Evolutionary conservation across 306 rosid genomes (phyloP), one percentile per base, ranked within the genome.

Genomic region (Argentina anserina): DNA sequence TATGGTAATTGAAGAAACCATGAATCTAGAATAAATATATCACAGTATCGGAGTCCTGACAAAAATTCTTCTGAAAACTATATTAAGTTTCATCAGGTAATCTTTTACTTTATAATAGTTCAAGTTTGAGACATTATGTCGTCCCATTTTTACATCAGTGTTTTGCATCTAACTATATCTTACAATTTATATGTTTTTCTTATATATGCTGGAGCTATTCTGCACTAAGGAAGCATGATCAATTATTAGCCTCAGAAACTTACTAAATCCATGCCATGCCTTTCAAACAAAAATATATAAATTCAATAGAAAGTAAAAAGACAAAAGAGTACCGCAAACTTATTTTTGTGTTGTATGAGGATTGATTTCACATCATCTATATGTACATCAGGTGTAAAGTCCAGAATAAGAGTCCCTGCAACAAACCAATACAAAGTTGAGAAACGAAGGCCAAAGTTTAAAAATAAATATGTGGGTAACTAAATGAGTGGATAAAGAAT

Each of bases 341-440:
- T 84, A 58, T 61, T 76, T 85, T 93, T 93, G 85, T 93, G 97
- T 52, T 61, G 80, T 65, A 76, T 78, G 74, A 93, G 90, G 65
- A 86, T 73, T 62, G 92, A 83, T 80, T 87, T 87, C 76, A 89
- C 80, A 75, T 77, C 83, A 41, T 84, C 94, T n/a, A 83, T 75
- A 84, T 87, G 88, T 83, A 87, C 78, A 80, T 90, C 91, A 43
- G 97, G 97, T 41, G 82, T 46, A 79, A 90, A 93, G 85, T 93
- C 97, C 73, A 93, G 88, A 70, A 73, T 41, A 75, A 93, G 84
- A 41, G 9, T 76, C 46, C 96, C 98, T 93, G 90, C 87, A 87
- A 69, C 81, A 77, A 82, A 74, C 79, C 53, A 33, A 3, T 56
- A 69, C 69, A 41, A 74, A 80, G 72, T 67, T 86, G 64, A 39